Percentiles rank a stretch among this genome's conserved stretches.
phyloP scores from a whole-genome alignment of 352 stramenopile genomes.

The Phytophthora pluvialis region DNA sequence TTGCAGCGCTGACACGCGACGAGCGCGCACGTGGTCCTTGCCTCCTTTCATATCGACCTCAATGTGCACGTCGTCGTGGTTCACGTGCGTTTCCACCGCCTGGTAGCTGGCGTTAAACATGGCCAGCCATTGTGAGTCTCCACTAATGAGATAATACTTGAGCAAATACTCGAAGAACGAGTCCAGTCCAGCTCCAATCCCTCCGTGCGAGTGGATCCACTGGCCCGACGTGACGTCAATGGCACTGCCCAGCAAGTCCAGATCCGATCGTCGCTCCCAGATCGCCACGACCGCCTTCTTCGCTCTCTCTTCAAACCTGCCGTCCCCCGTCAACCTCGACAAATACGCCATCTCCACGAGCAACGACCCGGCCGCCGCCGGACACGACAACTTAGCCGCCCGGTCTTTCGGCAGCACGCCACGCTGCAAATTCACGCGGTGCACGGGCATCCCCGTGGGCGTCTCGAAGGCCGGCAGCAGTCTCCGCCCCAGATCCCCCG shows the following conservation, averaged over 20 bases:
- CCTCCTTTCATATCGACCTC: constrained; percentile 90
- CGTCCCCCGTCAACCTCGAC: constrained; percentile 74
- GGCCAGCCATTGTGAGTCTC: constrained; percentile 89
- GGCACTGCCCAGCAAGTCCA: constrained; percentile 95
- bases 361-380: constrained; percentile 96
- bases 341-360: constrained; percentile 97
- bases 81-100: constrained; percentile 78
- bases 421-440: constrained; percentile 94
- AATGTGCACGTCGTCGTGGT: constrained; percentile 78
- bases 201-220: constrained; percentile 77
- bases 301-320: constrained; percentile 68
- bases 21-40: constrained; percentile 56
- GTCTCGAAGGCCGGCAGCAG: constrained; percentile 98
- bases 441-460: constrained; percentile 94
- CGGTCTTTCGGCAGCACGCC: constrained; percentile 46
- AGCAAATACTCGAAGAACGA: constrained; percentile 98
- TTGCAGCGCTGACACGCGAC: constrained; percentile 89
- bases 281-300: constrained; percentile 72
- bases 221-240: constrained; percentile 93
- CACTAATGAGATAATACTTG: constrained; percentile 98
- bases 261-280: constrained; percentile 72
- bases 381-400: constrained; percentile 84
- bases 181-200: constrained; percentile 95
- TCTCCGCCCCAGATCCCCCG: constrained; percentile 94
- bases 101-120: constrained; percentile 92